Evolutionary conservation across 1,139 yeast genomes (phyloP), one percentile per base, ranked within the genome.

Genomic region (Arxiozyma telluris): DNA sequence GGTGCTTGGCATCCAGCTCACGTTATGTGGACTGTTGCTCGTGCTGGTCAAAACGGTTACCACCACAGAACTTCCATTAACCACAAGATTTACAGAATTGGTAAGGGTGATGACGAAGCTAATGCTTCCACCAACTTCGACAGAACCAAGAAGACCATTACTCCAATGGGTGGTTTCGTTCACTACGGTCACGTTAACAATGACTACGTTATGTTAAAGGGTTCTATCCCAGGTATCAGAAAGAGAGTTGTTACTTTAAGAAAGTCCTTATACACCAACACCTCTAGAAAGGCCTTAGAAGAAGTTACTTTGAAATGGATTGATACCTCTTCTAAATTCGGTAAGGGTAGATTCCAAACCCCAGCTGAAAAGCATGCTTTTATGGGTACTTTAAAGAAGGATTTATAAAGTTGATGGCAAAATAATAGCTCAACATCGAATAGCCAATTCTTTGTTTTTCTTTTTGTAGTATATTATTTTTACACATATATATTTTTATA

Each of bases 1-100:
- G 99, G 99, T 86, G 97, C 99, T 76, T 93, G 99, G 99, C 98
- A 93, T 83, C 98, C 98, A 79, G 87, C 96, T 81, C 96, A 93
- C 83, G 99, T 93, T 75, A 82, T 84, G 80, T 93, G 96, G 96
- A 87, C 98, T 75, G 98, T 93, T 79, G 98, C 98, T 73, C 90
- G 99, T 82, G 97, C 98, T 72, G 99, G 99, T 93, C 98, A 93
- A 84, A 89, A 86, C 83, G 99, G 99, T 89, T 93, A 87, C 96
- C 98, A 93, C 82, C 96, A 90, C 94, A 91, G 99, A 87, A 93
- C 98, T 73, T 93, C 98, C 66, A 87, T 91, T 78, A 94, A 93
- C 96, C 98, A 94, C 96, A 93, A 93, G 89, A 83, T 93, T 76
- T 93, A 93, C 97, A 88, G 98, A 81, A 83, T 94, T 73, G 99